Conservation (phyloP, 768 basidiomycete species). For the Psilocybe subaeruginosa region DNA sequence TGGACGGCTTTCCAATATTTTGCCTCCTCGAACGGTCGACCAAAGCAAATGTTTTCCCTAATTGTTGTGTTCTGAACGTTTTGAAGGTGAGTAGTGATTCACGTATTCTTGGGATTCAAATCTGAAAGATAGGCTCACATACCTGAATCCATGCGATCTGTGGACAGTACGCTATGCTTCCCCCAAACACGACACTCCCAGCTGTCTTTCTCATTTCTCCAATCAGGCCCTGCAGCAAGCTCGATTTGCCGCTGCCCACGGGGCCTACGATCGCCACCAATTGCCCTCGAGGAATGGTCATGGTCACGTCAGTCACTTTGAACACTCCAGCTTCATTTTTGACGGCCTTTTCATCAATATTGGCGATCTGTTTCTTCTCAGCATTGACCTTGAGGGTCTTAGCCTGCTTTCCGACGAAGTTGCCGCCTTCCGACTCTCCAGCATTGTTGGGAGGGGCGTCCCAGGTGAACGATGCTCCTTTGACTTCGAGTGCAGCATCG, state of each 20-base stretch:
- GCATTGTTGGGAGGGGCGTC: slow-evolving; percentile 59
- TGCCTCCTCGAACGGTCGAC: slow-evolving; percentile 78
- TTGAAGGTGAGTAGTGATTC: neutral
- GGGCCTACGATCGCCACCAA: slow-evolving; percentile 85
- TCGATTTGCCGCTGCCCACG: slow-evolving; percentile 73
- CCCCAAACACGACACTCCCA: slow-evolving; percentile 73
- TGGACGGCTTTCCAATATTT: slow-evolving; percentile 80
- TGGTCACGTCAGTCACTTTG: slow-evolving; percentile 60
- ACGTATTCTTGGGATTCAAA: slow-evolving; percentile 5
- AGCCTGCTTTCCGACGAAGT: slow-evolving; percentile 12
- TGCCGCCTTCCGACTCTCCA: slow-evolving; percentile 26
- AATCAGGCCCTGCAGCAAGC: slow-evolving; percentile 72
- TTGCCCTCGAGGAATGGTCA: slow-evolving; percentile 74
- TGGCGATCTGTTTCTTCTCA: neutral
- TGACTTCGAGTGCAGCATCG: slow-evolving; percentile 63
- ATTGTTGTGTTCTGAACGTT: slow-evolving; percentile 69
- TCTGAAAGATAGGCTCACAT: slow-evolving; percentile 1
- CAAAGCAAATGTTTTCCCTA: slow-evolving; percentile 88
- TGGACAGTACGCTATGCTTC: slow-evolving; percentile 79
- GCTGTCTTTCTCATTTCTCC: slow-evolving; percentile 80
- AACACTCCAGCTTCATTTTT: slow-evolving; percentile 51
- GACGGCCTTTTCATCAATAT: slow-evolving; percentile 1
- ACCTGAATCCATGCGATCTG: slow-evolving; percentile 92
- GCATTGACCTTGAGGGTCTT: slow-evolving; percentile 20
- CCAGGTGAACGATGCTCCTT: slow-evolving; percentile 82